phyloP scores from a whole-genome alignment of 108 stramenopile genomes.

The Cyclotella kingstonii region DNA sequence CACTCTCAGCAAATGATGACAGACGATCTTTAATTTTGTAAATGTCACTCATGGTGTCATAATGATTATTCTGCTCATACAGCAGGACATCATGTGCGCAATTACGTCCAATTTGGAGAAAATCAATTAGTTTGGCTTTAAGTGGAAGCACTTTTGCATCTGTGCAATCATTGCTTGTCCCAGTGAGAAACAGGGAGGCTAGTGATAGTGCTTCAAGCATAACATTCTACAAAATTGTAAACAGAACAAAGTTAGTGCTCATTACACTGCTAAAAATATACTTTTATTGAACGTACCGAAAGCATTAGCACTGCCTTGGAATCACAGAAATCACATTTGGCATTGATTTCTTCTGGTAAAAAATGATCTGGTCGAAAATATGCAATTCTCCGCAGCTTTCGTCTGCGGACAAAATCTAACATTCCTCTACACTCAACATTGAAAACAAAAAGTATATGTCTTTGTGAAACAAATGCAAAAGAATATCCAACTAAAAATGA shows the following conservation, averaged over 20 bases:
- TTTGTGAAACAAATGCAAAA: background rate
- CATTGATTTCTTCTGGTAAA: conserved; percentile 26
- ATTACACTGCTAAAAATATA: too few species aligned
- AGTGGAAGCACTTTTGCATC: conserved; percentile 47
- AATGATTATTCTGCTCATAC: background rate
- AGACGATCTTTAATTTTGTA: conserved; percentile 21
- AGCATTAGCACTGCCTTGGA: conserved; percentile 45
- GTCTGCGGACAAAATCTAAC: conserved; percentile 57
- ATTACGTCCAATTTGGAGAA: conserved; percentile 21
- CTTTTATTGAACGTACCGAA: conserved; percentile 23
- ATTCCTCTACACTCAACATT: conserved; percentile 17
- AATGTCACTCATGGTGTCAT: conserved; percentile 7
- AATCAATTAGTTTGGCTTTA: conserved; percentile 46
- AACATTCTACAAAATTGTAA: conserved; percentile 18
- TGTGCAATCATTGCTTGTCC: conserved; percentile 12
- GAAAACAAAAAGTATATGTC: background rate
- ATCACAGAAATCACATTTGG: conserved; percentile 63
- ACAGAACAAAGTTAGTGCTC: too few species aligned
- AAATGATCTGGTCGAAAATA: conserved; percentile 60
- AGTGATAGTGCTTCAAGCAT: conserved; percentile 35
- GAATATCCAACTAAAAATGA: background rate
- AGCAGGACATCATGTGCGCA: background rate
- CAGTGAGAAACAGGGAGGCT: conserved; percentile 15
- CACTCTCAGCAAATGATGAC: conserved; percentile 20
- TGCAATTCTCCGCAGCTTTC: conserved; percentile 45